These are phyloP conservation scores for Pyrenophora teres DNA, from an alignment of 2,329 filamentous ascomycete species.

Conservation along the genomic window DNA sequence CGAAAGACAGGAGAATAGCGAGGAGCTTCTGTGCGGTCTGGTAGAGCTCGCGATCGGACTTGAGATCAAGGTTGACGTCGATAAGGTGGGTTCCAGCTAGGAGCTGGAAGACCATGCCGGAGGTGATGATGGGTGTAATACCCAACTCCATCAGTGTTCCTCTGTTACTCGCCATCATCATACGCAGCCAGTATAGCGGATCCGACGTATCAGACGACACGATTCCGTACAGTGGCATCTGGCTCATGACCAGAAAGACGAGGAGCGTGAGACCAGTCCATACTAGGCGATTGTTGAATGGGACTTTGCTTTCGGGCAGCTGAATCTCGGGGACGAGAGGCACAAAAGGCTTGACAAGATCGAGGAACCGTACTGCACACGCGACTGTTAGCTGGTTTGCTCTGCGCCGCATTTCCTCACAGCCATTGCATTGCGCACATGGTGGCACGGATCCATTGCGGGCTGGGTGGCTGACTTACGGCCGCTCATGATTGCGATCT, in stretches of 20 bases:
- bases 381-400: conserved; percentile 28
- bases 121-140: conserved; percentile 97
- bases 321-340: conserved; percentile 96
- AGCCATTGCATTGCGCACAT: conserved; percentile 15
- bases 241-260: conserved; percentile 99
- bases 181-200: conserved; percentile 98
- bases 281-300: conserved; percentile 82
- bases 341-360: conserved; percentile 99
- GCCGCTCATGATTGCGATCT: conserved; percentile 61
- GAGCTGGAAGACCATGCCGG: conserved; percentile 99
- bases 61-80: conserved; percentile 99
- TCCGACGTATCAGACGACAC: conserved; percentile 96
- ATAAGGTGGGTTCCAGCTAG: conserved; percentile 99
- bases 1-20: conserved; percentile 95
- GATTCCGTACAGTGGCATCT: conserved; percentile 96
- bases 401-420: conserved; percentile 5
- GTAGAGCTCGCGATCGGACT: conserved; percentile 99
- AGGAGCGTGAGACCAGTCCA: conserved; percentile 73
- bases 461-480: conserved; percentile 53
- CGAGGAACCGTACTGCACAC: conserved; percentile 89
- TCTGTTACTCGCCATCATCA: conserved; percentile 99
- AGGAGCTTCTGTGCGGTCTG: conserved; percentile 94
- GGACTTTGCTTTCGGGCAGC: conserved; percentile 90
- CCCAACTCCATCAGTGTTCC: conserved; percentile 95
- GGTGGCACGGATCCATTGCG: conserved; percentile 24